Conservation (phyloP, 352 stramenopile genomes). For the Phytopythium chamaehyphon region DNA sequence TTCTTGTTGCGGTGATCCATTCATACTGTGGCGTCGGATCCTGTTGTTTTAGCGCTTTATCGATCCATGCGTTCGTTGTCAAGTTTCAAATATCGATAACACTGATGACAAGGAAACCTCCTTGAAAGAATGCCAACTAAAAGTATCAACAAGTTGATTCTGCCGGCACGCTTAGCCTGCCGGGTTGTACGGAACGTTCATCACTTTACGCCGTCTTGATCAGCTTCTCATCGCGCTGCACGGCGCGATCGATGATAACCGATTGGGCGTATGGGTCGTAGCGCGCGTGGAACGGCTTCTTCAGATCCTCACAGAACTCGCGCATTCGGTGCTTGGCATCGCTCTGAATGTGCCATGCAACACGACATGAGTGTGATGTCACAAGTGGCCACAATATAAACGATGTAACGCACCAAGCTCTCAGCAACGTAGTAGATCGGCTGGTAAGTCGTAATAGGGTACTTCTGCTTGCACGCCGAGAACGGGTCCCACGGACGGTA, state of each 20-base stretch:
- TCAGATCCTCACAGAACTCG: slow-evolving; percentile 93
- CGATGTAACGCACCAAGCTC: slow-evolving; percentile 61
- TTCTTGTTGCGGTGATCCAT: slow-evolving; percentile 40
- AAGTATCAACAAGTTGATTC: no score
- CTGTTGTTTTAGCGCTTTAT: no score
- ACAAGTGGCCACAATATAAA: not conserved
- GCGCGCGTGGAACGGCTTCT: slow-evolving; percentile 93
- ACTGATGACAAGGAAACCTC: no score
- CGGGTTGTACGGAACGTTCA: no score
- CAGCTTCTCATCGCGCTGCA: slow-evolving; percentile 58
- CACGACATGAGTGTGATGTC: not conserved
- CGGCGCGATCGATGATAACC: slow-evolving; percentile 69
- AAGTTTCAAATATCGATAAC: no score
- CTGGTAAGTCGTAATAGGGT: slow-evolving; percentile 98
- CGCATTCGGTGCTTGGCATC: slow-evolving; percentile 94
- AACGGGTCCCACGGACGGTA: slow-evolving; percentile 94
- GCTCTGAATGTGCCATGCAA: slow-evolving; percentile 22
- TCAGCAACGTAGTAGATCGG: slow-evolving; percentile 97
- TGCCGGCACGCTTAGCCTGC: no score
- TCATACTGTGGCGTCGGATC: no score
- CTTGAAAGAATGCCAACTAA: no score
- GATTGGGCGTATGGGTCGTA: slow-evolving; percentile 93
- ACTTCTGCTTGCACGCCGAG: slow-evolving; percentile 91
- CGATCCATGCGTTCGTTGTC: no score
- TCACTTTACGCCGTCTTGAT: slow-evolving; percentile 17